Percentiles rank a stretch among this genome's conserved stretches.
Evolutionary conservation across 2,329 filamentous ascomycete species (phyloP).

Genomic region (Pestalotiopsis sp.): DNA sequence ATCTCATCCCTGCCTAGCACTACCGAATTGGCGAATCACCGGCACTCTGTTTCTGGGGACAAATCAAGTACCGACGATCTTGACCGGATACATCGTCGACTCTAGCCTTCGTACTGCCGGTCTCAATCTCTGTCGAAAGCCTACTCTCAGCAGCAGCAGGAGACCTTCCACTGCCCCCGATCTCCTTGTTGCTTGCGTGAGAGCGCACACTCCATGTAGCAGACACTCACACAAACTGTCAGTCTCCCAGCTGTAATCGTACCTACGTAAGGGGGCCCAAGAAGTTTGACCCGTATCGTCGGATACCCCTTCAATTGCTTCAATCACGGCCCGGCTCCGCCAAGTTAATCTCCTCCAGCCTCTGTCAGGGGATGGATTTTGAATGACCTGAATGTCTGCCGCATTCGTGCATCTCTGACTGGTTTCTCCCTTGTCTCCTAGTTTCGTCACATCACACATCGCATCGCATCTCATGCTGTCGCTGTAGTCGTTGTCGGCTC

Average conservation of each 20-base stretch:
- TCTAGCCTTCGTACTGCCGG: background rate
- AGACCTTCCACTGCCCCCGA: background rate
- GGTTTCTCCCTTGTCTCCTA: constrained; percentile 1
- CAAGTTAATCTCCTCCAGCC: background rate
- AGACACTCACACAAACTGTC: no score
- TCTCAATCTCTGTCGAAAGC: background rate
- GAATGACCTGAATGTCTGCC: constrained; percentile 3
- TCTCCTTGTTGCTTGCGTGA: background rate
- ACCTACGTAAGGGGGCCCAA: background rate
- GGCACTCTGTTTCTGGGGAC: background rate
- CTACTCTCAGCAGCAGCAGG: background rate
- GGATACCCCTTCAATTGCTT: background rate
- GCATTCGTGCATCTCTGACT: background rate
- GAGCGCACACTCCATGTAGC: no score
- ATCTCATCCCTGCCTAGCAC: constrained; percentile 1
- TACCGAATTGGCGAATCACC: background rate
- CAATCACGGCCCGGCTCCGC: background rate
- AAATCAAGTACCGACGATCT: background rate
- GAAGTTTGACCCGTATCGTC: background rate
- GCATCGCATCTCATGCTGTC: background rate
- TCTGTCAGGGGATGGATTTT: constrained; percentile 1
- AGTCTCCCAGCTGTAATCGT: no score
- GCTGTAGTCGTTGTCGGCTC: no score
- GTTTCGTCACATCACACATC: background rate
- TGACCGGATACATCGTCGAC: background rate